These are phyloP conservation scores for Ambrosia hybrid DNA, from an alignment of 140 eudicot genomes.

Conservation along the genomic window DNA sequence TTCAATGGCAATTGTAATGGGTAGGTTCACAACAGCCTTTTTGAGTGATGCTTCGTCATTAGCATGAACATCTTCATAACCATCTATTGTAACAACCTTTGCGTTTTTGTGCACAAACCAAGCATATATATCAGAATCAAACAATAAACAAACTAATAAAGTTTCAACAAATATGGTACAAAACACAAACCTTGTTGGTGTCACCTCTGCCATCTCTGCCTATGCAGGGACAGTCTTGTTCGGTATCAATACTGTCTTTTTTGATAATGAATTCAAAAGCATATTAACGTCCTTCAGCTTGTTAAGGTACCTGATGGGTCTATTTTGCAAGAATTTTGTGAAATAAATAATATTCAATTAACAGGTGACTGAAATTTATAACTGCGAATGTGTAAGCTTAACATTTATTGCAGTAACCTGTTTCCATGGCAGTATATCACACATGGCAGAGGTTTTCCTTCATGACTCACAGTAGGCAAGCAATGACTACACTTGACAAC, in stretches of 20 bases:
- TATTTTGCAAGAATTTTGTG: no score
- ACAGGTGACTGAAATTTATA: not conserved
- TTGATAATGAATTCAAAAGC: constrained; percentile 73
- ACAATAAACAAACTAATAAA: not conserved
- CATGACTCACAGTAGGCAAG: constrained; percentile 70
- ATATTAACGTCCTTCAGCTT: constrained; percentile 12
- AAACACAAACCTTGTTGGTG: constrained; percentile 49
- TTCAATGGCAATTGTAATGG: constrained; percentile 64
- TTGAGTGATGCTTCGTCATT: constrained; percentile 51
- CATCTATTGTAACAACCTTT: constrained; percentile 54
- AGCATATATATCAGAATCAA: not conserved
- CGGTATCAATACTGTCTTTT: constrained; percentile 78
- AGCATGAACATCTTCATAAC: constrained; percentile 65
- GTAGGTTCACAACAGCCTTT: constrained; percentile 62
- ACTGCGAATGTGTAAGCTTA: not conserved
- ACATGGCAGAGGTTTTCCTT: constrained; percentile 85
- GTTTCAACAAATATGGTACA: no score
- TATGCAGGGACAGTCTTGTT: constrained; percentile 64
- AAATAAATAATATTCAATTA: not conserved
- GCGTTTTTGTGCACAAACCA: constrained; percentile 46
- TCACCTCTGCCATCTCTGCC: constrained; percentile 66
- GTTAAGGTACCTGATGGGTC: no score
- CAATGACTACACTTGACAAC: constrained; percentile 92
- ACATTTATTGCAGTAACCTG: constrained; percentile 55
- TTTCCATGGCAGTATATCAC: constrained; percentile 99